Conservation (phyloP, 129 eudicot species). For the Helianthus annuus region HanXRQr2.0-SUNRISE NC_035433.2:99873309-99873808, state of each 20-base stretch:
- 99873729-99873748: background rate
- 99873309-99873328: slow-evolving; percentile 56
- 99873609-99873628: background rate
- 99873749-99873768: no score
- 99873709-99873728: slow-evolving; percentile 32
- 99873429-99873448: slow-evolving; percentile 27
- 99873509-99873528: slow-evolving; percentile 19
- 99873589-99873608: background rate
- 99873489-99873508: slow-evolving; percentile 10
- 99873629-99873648: background rate
- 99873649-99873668: slow-evolving; percentile 8
- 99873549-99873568: slow-evolving; percentile 29
- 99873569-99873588: slow-evolving; percentile 33
- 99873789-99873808: no score
- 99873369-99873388: slow-evolving; percentile 48
- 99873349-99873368: slow-evolving; percentile 8
- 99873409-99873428: slow-evolving; percentile 27
- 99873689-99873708: slow-evolving; percentile 18
- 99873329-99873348: slow-evolving; percentile 45
- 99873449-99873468: slow-evolving; percentile 26
- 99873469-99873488: slow-evolving; percentile 22
- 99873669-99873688: slow-evolving; percentile 21
- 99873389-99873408: slow-evolving; percentile 41
- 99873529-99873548: slow-evolving; percentile 30
- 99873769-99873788: no score